Conservation (phyloP, 164 flowering plant species). For the Piper betle region DNA sequence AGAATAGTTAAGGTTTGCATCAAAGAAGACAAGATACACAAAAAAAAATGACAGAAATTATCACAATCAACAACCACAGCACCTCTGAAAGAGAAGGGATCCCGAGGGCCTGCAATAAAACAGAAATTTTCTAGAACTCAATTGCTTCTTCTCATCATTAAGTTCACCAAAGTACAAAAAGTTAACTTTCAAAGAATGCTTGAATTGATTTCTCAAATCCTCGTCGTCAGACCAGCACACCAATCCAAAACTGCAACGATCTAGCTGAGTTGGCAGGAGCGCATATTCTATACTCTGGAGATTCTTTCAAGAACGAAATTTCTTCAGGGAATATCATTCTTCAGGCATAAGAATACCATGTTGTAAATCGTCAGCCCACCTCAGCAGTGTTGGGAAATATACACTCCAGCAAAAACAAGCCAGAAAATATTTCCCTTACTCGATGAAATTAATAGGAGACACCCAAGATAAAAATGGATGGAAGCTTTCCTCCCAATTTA, state of each 20-base stretch:
- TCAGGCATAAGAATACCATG: slow-evolving; percentile 39
- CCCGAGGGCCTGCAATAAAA: slow-evolving; percentile 41
- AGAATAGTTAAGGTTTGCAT: neutral
- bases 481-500: no score
- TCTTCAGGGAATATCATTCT: no score
- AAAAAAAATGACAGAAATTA: neutral
- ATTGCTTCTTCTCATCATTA: slow-evolving; percentile 26
- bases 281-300: slow-evolving; percentile 35
- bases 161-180: slow-evolving; percentile 59
- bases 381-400: no score
- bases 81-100: slow-evolving; percentile 85
- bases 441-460: no score
- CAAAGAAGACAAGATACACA: neutral
- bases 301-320: slow-evolving; percentile 38
- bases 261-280: slow-evolving; percentile 61
- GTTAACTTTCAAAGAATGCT: slow-evolving; percentile 35
- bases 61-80: slow-evolving; percentile 4
- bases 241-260: slow-evolving; percentile 73
- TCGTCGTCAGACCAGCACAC: slow-evolving; percentile 88
- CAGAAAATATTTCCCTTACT: no score
- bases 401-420: no score
- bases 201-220: slow-evolving; percentile 50
- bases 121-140: slow-evolving; percentile 27
- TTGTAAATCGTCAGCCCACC: slow-evolving; percentile 61
- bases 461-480: no score